Conservation (phyloP, 2,329 filamentous ascomycete species). For the Ampelomyces quisqualis region DNA sequence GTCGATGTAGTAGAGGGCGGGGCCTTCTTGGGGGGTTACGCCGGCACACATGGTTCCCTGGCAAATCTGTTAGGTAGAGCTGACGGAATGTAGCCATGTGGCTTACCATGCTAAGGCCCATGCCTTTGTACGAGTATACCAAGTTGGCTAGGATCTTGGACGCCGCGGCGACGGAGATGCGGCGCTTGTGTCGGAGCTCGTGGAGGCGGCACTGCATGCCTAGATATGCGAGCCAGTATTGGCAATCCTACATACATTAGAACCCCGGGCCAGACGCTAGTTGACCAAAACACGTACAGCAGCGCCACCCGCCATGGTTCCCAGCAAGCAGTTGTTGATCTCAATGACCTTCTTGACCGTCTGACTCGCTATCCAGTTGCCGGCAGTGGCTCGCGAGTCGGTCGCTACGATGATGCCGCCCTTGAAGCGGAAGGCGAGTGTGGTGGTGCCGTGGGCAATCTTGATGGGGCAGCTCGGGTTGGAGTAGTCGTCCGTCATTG, state of each 20-base stretch:
- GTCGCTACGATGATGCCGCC: constrained; percentile 98
- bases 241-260: constrained; percentile 68
- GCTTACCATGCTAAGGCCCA: constrained; percentile 85
- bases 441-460: constrained; percentile 98
- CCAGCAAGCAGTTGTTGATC: constrained; percentile 90
- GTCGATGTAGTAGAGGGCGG: constrained; percentile 98
- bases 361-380: constrained; percentile 99
- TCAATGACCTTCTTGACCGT: constrained; percentile 99
- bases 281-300: constrained; percentile 58
- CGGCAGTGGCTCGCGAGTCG: constrained; percentile 93
- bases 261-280: no score
- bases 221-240: constrained; percentile 99
- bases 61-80: constrained; percentile 7
- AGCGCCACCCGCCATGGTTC: constrained; percentile 97
- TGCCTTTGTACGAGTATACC: constrained; percentile 98
- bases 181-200: constrained; percentile 98
- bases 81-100: not conserved
- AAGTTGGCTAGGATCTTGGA: constrained; percentile 98
- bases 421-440: constrained; percentile 95
- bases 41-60: constrained; percentile 96
- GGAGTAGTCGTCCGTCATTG: constrained; percentile 93
- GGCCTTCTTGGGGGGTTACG: constrained; percentile 91
- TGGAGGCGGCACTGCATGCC: constrained; percentile 99
- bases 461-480: constrained; percentile 99
- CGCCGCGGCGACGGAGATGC: constrained; percentile 94